A percentile compares a stretch with the other conserved stretches of the same genome.
These are phyloP conservation scores for Phytophthora sojae DNA, from an alignment of 352 stramenopile species.

Conservation along the genomic window DNA sequence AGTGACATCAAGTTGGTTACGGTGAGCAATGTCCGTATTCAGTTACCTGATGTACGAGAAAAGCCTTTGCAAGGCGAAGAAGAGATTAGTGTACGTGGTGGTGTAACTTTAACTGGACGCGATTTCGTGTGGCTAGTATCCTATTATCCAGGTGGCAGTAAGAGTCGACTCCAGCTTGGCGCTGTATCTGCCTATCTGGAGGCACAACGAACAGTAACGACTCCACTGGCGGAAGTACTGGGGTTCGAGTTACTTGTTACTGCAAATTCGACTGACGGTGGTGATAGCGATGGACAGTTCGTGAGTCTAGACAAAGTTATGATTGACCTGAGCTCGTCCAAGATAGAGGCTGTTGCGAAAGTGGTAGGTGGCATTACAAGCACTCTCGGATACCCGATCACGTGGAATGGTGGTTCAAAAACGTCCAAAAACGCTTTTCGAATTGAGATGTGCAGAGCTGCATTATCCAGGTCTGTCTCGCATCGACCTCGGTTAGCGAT, in stretches of 20 bases:
- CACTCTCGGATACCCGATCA: slow-evolving; percentile 34
- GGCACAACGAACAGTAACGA: background rate
- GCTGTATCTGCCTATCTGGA: slow-evolving; percentile 19
- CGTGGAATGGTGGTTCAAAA: slow-evolving; percentile 16
- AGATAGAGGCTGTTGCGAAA: slow-evolving; percentile 7
- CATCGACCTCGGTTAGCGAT: slow-evolving; percentile 29
- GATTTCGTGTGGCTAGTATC: slow-evolving; percentile 35
- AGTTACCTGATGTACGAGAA: slow-evolving; percentile 11
- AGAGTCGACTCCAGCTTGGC: slow-evolving; percentile 30
- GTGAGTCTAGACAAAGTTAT: slow-evolving; percentile 34
- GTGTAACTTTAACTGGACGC: slow-evolving; percentile 23
- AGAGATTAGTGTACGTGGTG: slow-evolving; percentile 5
- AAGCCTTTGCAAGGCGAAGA: background rate
- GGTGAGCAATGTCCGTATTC: slow-evolving; percentile 38
- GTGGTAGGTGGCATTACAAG: slow-evolving; percentile 19
- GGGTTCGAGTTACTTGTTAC: slow-evolving; percentile 36
- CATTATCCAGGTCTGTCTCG: slow-evolving; percentile 29
- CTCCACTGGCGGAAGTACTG: slow-evolving; percentile 27
- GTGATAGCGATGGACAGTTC: slow-evolving; percentile 24
- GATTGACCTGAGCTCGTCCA: slow-evolving; percentile 21
- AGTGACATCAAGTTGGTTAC: slow-evolving; percentile 46
- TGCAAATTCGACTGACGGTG: slow-evolving; percentile 27
- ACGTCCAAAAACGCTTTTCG: slow-evolving; percentile 27
- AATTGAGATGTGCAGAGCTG: slow-evolving; percentile 38
- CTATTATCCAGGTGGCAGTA: slow-evolving; percentile 13